phyloP scores from a whole-genome alignment of 2,329 filamentous ascomycete species.

The Botryosphaeria dothidea region DNA sequence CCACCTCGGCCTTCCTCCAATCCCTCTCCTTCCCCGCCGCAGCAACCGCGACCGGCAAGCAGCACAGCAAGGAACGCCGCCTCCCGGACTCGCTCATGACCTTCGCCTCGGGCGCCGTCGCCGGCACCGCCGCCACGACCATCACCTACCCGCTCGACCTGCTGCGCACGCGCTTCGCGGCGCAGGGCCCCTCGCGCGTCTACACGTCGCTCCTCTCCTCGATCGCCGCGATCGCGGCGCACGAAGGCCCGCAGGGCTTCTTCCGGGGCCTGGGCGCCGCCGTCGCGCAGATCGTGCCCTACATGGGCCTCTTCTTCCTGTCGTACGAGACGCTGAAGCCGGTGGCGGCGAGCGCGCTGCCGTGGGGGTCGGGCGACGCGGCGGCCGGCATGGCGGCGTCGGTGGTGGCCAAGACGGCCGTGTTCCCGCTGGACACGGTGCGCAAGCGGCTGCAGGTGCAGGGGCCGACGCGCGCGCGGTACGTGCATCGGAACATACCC shows the following conservation, averaged over 20 bases:
- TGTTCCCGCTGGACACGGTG: constrained; percentile 91
- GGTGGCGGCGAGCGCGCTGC: constrained; percentile 54
- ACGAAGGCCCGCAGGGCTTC: constrained; percentile 79
- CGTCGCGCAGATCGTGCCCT: constrained; percentile 85
- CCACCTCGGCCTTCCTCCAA: constrained; percentile 66
- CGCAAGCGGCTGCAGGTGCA: constrained; percentile 94
- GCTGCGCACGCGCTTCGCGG: constrained; percentile 92
- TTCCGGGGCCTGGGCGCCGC: constrained; percentile 84
- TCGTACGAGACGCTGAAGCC: constrained; percentile 74
- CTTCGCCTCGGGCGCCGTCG: constrained; percentile 80
- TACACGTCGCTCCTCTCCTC: constrained; percentile 72
- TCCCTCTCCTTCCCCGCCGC: constrained; percentile 42
- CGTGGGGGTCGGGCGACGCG: constrained; percentile 78
- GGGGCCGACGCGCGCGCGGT: constrained; percentile 76
- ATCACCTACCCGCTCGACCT: constrained; percentile 91
- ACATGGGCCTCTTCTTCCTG: constrained; percentile 96
- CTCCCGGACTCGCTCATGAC: constrained; percentile 71
- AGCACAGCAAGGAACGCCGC: background rate
- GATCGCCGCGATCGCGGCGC: constrained; percentile 68
- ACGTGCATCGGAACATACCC: constrained; percentile 86
- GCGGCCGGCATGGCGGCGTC: constrained; percentile 78
- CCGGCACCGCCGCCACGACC: constrained; percentile 79
- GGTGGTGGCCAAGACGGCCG: constrained; percentile 79
- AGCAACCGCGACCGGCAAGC: constrained; percentile 22
- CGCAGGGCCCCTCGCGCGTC: constrained; percentile 79